Base-by-base conservation (phyloP, 352 stramenopile species). In the Pythium dissotocum region DNA sequence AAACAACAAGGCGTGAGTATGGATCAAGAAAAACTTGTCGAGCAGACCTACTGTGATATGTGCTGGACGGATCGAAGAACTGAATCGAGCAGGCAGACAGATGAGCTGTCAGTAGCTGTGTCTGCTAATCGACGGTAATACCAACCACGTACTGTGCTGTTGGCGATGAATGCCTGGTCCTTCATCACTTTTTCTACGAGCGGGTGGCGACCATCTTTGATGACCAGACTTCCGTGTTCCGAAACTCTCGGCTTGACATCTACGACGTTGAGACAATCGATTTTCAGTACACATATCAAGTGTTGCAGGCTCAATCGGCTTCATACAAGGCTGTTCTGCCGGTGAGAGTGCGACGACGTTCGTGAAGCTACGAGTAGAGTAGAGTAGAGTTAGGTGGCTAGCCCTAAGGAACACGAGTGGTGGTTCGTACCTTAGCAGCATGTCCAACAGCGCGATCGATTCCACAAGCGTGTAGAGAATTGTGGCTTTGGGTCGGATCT, bases 381-480 rank as follows among this genome's bases (percentile, higher is more conserved):
- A n/a, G 24, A 48, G 63, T 28, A 32, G 44, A n/a, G 18, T 42
- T n/a, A 24, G 24, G 13, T 54, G 4, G 28, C 21, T 16, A 8
- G 26, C 9, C 33, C 10, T 28, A 6, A 7, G 10, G 35, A 4
- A 42, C 32, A 24, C 21, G 21, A 24, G 21, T 24, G 21, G 21
- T 24, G 21, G 21, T 59, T n/a, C 2, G 16, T 67, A 95, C 88
- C 88, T 95, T 26, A 97, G 73, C 10, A 98, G 76, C 89, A 98
- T 97, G 56, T 98, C 93, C 24, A 98, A 74, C 28, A 98, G 64
- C n/a, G 91, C 87, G 9, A 97, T 75, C 57, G 86, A 93, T 72
- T 98, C 92, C 35, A 92, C 80, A 78, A 96, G 93, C 14, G 82
- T 77, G 62, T 97, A 97, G 61, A 98, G 82, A 5, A 77, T 70